These are phyloP conservation scores for Globisporangium megalacanthum DNA, from an alignment of 352 stramenopile genomes.

Conservation along the genomic window DNA sequence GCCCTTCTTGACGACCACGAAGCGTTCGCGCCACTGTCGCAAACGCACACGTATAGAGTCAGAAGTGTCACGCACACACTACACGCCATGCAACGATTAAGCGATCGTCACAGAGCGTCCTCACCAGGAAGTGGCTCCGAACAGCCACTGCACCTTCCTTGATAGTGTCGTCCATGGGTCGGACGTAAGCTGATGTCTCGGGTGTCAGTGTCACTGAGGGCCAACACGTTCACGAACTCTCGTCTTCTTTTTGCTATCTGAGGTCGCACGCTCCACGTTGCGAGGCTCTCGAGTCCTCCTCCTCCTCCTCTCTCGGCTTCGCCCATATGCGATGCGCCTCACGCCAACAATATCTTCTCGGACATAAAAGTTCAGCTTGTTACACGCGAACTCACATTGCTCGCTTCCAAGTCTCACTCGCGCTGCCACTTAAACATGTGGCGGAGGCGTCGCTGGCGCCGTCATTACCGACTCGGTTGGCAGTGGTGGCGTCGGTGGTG, in stretches of 20 bases:
- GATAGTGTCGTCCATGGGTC: constrained; percentile 20
- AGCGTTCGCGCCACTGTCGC: constrained; percentile 60
- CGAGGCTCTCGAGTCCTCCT: too few species aligned
- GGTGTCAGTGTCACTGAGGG: background rate
- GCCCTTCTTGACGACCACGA: constrained; percentile 44
- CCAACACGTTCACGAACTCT: background rate
- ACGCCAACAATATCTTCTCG: too few species aligned
- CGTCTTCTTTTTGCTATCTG: too few species aligned
- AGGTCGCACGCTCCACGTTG: too few species aligned
- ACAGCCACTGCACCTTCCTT: constrained; percentile 60
- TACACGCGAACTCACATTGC: too few species aligned
- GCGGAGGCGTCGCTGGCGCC: too few species aligned
- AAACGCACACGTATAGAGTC: background rate
- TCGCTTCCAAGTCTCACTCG: too few species aligned
- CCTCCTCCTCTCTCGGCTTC: too few species aligned
- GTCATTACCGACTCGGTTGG: background rate
- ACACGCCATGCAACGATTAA: too few species aligned
- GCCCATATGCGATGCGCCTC: too few species aligned
- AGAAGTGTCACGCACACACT: background rate
- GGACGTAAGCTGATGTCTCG: background rate
- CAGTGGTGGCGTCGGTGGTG: background rate
- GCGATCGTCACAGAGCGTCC: background rate
- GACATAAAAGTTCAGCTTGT: too few species aligned
- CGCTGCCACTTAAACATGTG: too few species aligned
- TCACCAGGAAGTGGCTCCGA: constrained; percentile 61